A percentile compares a stretch with the other conserved stretches of the same genome.
Conservation (phyloP, 2,329 filamentous ascomycete genomes). For the Fusarium lyarnte region DNA sequence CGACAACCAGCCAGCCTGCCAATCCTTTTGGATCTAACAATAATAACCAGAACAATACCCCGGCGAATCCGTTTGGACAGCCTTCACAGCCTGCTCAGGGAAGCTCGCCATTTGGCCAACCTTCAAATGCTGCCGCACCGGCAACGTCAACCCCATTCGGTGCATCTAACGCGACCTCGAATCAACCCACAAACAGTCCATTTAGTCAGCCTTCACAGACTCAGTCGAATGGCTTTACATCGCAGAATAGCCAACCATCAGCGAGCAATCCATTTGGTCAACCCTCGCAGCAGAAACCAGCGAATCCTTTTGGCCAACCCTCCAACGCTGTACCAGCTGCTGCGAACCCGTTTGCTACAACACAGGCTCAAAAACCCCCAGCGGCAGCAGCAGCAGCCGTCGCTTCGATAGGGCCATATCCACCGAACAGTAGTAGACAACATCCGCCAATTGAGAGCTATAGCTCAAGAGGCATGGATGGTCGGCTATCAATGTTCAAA, state of each 20-base stretch:
- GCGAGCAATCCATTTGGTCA: slow-evolving; percentile 40
- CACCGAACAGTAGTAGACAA: slow-evolving; percentile 54
- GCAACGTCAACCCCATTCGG: slow-evolving; percentile 45
- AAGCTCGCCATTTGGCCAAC: slow-evolving; percentile 37
- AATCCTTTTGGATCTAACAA: slow-evolving; percentile 35
- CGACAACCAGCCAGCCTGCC: slow-evolving; percentile 23
- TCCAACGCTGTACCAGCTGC: slow-evolving; percentile 29
- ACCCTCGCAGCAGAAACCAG: slow-evolving; percentile 21
- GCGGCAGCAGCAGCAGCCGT: slow-evolving; percentile 1
- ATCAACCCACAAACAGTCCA: slow-evolving; percentile 37
- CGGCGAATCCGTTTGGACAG: slow-evolving; percentile 43
- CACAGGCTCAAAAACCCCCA: slow-evolving; percentile 6
- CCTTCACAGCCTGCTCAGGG: slow-evolving; percentile 27
- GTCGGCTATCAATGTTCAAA: slow-evolving; percentile 68
- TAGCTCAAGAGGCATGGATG: slow-evolving; percentile 53
- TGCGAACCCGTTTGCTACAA: slow-evolving; percentile 41
- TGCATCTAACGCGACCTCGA: slow-evolving; percentile 23
- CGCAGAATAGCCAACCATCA: slow-evolving; percentile 37
- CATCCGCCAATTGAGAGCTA: slow-evolving; percentile 59
- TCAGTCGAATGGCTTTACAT: slow-evolving; percentile 36
- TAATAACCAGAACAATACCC: slow-evolving; percentile 28
- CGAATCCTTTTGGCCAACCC: slow-evolving; percentile 42
- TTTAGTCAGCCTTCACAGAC: slow-evolving; percentile 43
- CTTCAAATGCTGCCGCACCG: slow-evolving; percentile 9
- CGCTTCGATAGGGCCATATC: slow-evolving; percentile 52